Evolutionary conservation across 2,329 filamentous ascomycete genomes (phyloP), one percentile per base, ranked within the genome.

Genomic region (Penicillium sclerotiorum): DNA sequence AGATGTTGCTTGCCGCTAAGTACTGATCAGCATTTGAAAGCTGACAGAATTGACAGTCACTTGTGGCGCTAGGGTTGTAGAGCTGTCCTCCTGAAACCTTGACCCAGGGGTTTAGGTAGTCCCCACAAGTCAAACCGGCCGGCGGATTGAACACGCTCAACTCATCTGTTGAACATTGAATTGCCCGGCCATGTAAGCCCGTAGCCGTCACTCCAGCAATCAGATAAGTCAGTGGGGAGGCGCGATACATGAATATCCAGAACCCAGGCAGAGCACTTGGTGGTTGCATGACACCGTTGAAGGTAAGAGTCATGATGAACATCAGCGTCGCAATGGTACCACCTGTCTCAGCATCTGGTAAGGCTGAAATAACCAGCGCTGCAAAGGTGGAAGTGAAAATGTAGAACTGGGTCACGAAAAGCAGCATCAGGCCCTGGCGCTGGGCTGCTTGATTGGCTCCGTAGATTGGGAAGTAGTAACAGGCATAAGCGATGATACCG

Each of bases 231-330:
- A 96, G 88, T 0, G 91, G 90, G 0, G 86, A 90, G 41, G 91
- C 73, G 39, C 87, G 83, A 71, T 93, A 93, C 85, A 91, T 89
- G 77, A 90, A 90, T 60, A 87, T 85, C 88, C 89, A 93, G 78
- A 92, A 91, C 5, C 81, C 74, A 0, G 89, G 88, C 27, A 93
- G 79, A 2, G 73, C 69, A 2, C 73, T 69, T 0, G 87, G 86
- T 5, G 76, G 74, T 22, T 85, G 84, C 54, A 95, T 80, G 42
- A 94, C 86, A 78, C 72, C 70, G 63, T 85, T 89, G 79, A 92
- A 93, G 61, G 90, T 82, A 45, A 92, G 77, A 52, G 80, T 84
- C 47, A 93, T 77, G 28, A 81, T 84, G 74, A 93, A 92, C 60
- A 88, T 73, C 50, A 93, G 67, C 55, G 90, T 89, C 61, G 87